These are phyloP conservation scores for Colletotrichum filicis DNA, from an alignment of 2,329 filamentous ascomycete species.

Conservation along the genomic window DNA sequence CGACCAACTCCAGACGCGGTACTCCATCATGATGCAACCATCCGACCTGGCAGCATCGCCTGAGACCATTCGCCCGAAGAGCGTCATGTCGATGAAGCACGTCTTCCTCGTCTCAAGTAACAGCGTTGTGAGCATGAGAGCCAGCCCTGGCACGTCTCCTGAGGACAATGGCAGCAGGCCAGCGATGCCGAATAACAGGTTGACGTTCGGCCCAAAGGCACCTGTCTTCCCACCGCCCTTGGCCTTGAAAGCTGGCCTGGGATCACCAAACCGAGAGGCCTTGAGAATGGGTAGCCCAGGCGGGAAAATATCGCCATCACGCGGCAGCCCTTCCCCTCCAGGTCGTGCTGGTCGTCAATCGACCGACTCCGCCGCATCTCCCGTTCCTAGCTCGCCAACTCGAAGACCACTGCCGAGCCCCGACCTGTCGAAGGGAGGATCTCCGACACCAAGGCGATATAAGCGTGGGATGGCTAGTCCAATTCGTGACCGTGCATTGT, in stretches of 20 bases:
- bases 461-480: conserved; percentile 19
- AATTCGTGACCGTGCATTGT: conserved; percentile 2
- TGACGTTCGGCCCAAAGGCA: conserved; percentile 21
- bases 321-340: neutral
- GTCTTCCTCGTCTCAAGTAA: conserved; percentile 28
- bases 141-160: conserved; percentile 30
- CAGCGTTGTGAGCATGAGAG: conserved; percentile 31
- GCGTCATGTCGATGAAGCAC: conserved; percentile 36
- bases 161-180: conserved; percentile 22
- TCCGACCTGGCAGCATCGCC: neutral
- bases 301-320: neutral
- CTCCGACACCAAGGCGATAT: conserved; percentile 16
- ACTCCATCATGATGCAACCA: conserved; percentile 17
- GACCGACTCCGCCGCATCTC: neutral
- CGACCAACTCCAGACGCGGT: neutral
- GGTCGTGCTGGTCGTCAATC: neutral
- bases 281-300: neutral
- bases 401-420: conserved; percentile 9
- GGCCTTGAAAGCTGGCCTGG: conserved; percentile 12
- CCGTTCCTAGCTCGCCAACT: neutral
- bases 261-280: neutral
- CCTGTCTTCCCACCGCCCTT: conserved; percentile 31
- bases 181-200: conserved; percentile 9
- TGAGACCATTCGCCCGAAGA: conserved; percentile 28
- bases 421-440: conserved; percentile 3